Conservation (phyloP, 192 early-diverging fungal genomes). For the Endogone sp. region DNA sequence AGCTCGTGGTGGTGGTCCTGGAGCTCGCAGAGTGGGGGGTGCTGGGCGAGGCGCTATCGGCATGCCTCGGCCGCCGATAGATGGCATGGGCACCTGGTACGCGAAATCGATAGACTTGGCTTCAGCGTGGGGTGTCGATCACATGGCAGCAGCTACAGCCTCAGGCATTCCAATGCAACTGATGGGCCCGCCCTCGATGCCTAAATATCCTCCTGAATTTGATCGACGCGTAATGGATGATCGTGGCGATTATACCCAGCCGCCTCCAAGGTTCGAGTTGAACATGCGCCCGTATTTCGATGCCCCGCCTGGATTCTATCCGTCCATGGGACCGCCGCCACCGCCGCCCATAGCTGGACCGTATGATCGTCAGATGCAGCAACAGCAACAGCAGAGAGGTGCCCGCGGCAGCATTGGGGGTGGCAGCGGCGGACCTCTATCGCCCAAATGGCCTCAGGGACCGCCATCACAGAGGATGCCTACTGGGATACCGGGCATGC, state of each 20-base stretch:
- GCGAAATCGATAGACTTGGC: not conserved
- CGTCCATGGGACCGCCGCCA: not conserved
- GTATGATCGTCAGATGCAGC: not conserved
- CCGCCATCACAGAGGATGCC: not conserved
- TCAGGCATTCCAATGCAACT: not conserved
- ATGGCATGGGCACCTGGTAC: not conserved
- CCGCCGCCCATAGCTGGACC: not conserved
- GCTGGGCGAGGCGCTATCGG: not conserved
- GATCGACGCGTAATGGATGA: not conserved
- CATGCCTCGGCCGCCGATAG: not conserved
- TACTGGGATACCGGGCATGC: not conserved
- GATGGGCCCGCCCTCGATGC: not conserved
- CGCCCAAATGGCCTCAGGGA: not conserved
- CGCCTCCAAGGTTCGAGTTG: not conserved
- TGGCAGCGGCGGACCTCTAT: not conserved
- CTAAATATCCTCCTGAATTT: not conserved
- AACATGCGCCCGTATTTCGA: not conserved
- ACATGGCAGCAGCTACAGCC: not conserved
- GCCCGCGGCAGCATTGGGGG: not conserved
- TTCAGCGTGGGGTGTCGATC: not conserved
- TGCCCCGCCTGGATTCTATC: not conserved
- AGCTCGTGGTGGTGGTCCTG: not conserved
- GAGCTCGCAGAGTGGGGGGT: not conserved
- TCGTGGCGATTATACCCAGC: not conserved
- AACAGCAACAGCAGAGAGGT: not conserved